Evolutionary conservation across 176 grass and related monocot genomes (phyloP), one percentile per base, ranked within the genome.

Genomic region (Tillandsia fasciculata): DNA sequence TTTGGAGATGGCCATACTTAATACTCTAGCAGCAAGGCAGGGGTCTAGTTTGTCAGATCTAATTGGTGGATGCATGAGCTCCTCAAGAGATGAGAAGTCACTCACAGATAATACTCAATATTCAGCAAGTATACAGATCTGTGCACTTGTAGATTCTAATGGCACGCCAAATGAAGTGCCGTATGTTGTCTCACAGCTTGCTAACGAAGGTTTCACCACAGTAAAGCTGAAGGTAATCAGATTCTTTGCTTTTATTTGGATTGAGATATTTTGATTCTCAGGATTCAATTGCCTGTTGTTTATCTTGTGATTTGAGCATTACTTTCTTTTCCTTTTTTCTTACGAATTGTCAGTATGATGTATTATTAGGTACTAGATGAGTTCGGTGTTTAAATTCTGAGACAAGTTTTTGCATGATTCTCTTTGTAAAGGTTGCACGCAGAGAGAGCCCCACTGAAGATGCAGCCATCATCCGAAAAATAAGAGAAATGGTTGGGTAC

Each of bases 1-100:
- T 22, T 17, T 96, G 77, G 92, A 96, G 83, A 96, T 96, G 92
- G 88, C 92, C 6, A 85, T 96, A 80, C 78, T 96, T 82, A 96
- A 96, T 96, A 80, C 90, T 54, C 48, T 96, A 33, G 83, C 81
- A 8, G 78, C 86, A 68, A 81, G 73, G 61, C n/a, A 51, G 14
- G 83, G 73, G 74, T 80, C 66, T 76, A 72, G 49, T 70, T 81
- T 85, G 64, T 85, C 71, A 48, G 79, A 89, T 74, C 66, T 89
- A 76, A 69, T 87, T 15, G 54, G 76, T 81, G 86, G 86, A 57
- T 84, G 54, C 58, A 63, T 70, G 48, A 51, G 58, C 52, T 59
- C 72, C 28, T 13, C 24, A 79, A 69, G 14, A 80, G 67, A 87
- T 51, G 49, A 61, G 59, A 76, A 68, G 69, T 13, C 56, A 50